Evolutionary conservation across 768 basidiomycete species (phyloP), one percentile per base, ranked within the genome.

Genomic region (Tricholomella constricta): DNA sequence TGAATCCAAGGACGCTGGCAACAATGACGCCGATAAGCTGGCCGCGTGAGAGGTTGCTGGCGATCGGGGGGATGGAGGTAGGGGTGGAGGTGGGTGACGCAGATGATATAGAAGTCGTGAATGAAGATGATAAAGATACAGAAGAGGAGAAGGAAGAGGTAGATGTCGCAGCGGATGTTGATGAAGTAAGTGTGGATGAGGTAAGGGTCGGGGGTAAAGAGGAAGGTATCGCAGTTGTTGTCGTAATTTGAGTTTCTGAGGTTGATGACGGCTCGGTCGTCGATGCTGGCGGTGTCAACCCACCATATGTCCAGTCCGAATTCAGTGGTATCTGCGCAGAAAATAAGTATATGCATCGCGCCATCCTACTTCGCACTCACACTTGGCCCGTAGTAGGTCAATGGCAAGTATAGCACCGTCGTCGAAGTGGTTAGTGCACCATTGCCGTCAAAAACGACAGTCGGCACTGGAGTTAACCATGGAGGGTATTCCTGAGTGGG

Each of bases 331-430:
- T 90, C 89, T 91, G 37, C n/a, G 26, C 19, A 17, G 20, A 41
- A 3, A 32, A 31, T 12, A 42, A 31, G 35, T 12, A 1, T 6
- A 10, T 11, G 17, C 22, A 22, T 3, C 15, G 23, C 14, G 20
- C 38, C n/a, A 17, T 31, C 15, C 42, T 26, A 9, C 15, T 15
- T 35, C 20, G 3, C 35, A 52, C 58, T 80, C 65, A 91, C 89
- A 67, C 85, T 85, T 48, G 91, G 89, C 26, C 91, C 91, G 59
- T 81, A 90, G 69, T 92, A 93, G 0, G 90, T 91, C 59, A 91
- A 71, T 35, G 91, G 88, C 45, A 91, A 64, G 59, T 78, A 82
- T 23, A 89, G 61, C 9, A 86, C 71, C 27, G 71, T 76, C 22
- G 82, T 84, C 37, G 76, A 73, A 12, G 86, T 89, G 43, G 80